These are phyloP conservation scores for Zygosaccharomyces pseudorouxii DNA, from an alignment of 805 yeast genomes.

Conservation along the genomic window DNA sequence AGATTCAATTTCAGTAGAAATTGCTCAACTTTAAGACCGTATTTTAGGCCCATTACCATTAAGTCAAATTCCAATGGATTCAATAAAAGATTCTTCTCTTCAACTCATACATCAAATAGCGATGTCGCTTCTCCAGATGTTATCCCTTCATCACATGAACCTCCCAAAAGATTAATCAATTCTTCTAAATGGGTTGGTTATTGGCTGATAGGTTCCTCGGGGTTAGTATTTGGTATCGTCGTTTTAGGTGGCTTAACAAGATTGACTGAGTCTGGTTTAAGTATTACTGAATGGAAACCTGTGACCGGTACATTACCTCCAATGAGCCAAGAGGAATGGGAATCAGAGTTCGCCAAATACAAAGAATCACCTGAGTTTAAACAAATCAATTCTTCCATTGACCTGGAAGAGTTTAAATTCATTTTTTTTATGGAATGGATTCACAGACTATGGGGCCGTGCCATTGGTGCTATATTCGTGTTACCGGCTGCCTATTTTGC, in stretches of 20 bases:
- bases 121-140: not conserved
- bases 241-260: slow-evolving; percentile 95
- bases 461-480: slow-evolving; percentile 78
- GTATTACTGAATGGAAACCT: slow-evolving; percentile 98
- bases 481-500: slow-evolving; percentile 84
- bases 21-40: not conserved
- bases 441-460: slow-evolving; percentile 87
- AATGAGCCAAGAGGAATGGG: slow-evolving; percentile 74
- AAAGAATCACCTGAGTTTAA: slow-evolving; percentile 85
- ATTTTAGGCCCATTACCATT: not conserved
- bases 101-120: slow-evolving; percentile 11
- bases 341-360: slow-evolving; percentile 74
- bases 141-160: slow-evolving; percentile 15
- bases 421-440: slow-evolving; percentile 98
- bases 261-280: slow-evolving; percentile 89
- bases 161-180: slow-evolving; percentile 38
- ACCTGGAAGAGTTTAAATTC: slow-evolving; percentile 88
- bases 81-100: slow-evolving; percentile 11
- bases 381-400: slow-evolving; percentile 74
- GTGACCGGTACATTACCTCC: slow-evolving; percentile 96
- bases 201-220: slow-evolving; percentile 84
- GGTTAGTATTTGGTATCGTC: slow-evolving; percentile 89
- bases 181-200: slow-evolving; percentile 67
- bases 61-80: not conserved
- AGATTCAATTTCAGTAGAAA: not conserved